phyloP scores from a whole-genome alignment of 768 basidiomycete species.

The Boletus subcaerulescens region DNA sequence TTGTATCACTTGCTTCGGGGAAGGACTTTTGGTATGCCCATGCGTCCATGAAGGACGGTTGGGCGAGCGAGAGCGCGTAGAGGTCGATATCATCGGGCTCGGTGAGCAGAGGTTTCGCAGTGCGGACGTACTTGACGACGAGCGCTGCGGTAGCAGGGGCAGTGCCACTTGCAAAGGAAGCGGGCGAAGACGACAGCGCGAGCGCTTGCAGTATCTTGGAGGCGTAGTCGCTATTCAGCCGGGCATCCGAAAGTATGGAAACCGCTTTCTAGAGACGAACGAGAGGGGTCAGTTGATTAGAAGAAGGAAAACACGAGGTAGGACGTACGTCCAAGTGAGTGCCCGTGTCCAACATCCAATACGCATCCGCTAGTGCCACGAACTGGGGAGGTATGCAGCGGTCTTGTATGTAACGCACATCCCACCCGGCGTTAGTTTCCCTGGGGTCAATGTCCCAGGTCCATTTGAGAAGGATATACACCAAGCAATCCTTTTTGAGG shows the following conservation, averaged over 20 bases:
- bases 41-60: slow-evolving; percentile 62
- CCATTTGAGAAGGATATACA: slow-evolving; percentile 83
- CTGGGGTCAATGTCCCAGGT: slow-evolving; percentile 64
- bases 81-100: slow-evolving; percentile 68
- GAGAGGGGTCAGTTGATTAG: neutral
- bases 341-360: slow-evolving; percentile 78
- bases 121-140: slow-evolving; percentile 71
- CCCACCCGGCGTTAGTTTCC: slow-evolving; percentile 36
- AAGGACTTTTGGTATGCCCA: slow-evolving; percentile 77
- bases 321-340: slow-evolving; percentile 58
- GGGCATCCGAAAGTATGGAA: slow-evolving; percentile 66
- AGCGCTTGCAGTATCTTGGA: slow-evolving; percentile 74
- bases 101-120: slow-evolving; percentile 67
- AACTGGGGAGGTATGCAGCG: slow-evolving; percentile 76
- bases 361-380: slow-evolving; percentile 72
- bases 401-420: slow-evolving; percentile 43
- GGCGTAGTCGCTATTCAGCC: slow-evolving; percentile 71
- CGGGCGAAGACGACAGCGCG: slow-evolving; percentile 39
- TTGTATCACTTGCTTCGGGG: slow-evolving; percentile 52
- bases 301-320: neutral
- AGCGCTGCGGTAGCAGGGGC: slow-evolving; percentile 33
- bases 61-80: slow-evolving; percentile 67
- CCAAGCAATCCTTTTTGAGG: slow-evolving; percentile 76
- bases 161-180: slow-evolving; percentile 25
- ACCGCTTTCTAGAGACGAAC: slow-evolving; percentile 54